Conservation (phyloP, 2,329 filamentous ascomycete species). For the Beauveria scarabaeidicola region DNA sequence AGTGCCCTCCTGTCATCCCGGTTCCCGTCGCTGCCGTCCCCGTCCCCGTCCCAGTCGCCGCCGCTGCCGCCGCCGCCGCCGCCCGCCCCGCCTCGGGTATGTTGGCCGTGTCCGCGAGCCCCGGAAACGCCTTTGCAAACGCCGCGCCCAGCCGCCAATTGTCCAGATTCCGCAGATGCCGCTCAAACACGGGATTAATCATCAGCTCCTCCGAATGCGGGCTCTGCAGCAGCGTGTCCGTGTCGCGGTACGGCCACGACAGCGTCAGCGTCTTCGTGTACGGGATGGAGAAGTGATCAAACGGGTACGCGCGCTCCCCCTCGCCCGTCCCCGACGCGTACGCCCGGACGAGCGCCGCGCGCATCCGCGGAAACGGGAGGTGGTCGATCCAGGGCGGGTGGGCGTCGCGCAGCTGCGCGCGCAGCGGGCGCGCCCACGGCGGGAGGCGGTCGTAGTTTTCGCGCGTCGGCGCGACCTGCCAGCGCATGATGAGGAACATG, state of each 20-base stretch:
- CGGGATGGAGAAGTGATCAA: conserved; percentile 76
- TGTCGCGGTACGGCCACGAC: conserved; percentile 77
- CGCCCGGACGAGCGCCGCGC: conserved; percentile 52
- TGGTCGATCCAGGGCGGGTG: conserved; percentile 82
- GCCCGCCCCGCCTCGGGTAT: conserved; percentile 9
- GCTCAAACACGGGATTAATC: conserved; percentile 82
- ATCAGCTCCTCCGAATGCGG: conserved; percentile 55
- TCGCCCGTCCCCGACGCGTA: conserved; percentile 21
- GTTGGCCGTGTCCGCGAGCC: conserved; percentile 23
- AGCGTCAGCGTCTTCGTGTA: conserved; percentile 68
- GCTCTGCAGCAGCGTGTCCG: conserved; percentile 56
- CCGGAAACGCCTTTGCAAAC: conserved; percentile 59
- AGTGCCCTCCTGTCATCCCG: neutral
- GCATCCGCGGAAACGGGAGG: conserved; percentile 69
- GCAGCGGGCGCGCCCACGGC: conserved; percentile 59
- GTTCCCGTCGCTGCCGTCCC: neutral
- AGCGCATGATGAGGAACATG: conserved; percentile 82
- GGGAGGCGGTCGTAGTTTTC: conserved; percentile 75
- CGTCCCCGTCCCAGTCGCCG: neutral
- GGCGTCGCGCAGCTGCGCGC: conserved; percentile 51
- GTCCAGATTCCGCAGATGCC: conserved; percentile 62
- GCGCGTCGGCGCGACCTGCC: conserved; percentile 70
- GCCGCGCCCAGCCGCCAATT: conserved; percentile 74
- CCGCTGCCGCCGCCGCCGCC: neutral
- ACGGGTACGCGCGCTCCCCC: conserved; percentile 42